phyloP scores from a whole-genome alignment of 1,284 basidiomycete genomes.

The Ustilago bromivora region DNA sequence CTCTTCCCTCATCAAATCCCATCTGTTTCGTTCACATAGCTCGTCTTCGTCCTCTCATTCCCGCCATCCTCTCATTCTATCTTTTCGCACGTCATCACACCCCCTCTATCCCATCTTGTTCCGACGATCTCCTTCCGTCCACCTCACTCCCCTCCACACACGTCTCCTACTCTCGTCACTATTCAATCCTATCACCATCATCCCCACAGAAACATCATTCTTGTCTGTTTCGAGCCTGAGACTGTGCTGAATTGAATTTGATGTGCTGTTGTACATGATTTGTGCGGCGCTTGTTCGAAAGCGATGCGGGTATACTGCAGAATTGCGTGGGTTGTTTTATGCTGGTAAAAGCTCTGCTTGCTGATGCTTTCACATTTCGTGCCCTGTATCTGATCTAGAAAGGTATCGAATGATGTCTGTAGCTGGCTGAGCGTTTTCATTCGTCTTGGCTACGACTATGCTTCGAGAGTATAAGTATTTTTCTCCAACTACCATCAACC shows the following conservation, averaged over 20 bases:
- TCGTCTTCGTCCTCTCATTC: background rate
- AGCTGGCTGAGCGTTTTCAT: background rate
- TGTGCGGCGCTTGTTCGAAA: no score
- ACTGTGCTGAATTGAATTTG: background rate
- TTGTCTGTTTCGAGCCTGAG: background rate
- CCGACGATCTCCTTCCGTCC: background rate
- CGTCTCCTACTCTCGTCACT: constrained; percentile 4
- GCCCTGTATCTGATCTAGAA: no score
- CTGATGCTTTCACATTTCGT: no score
- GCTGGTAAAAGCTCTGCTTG: no score
- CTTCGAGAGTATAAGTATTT: constrained; percentile 64
- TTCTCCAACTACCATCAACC: constrained; percentile 57
- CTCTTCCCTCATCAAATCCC: background rate
- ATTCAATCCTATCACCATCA: background rate
- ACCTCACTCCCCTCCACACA: background rate
- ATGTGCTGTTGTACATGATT: background rate
- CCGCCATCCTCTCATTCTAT: background rate
- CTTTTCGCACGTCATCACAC: background rate
- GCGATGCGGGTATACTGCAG: background rate
- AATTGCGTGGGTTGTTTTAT: background rate
- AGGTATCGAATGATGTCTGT: background rate
- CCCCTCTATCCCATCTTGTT: background rate
- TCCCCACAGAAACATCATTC: background rate
- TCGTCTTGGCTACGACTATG: constrained; percentile 4
- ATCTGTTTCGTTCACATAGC: background rate